Evolutionary conservation across 257 asterid species (phyloP).

Genomic region (Forsythia viridissima): DNA sequence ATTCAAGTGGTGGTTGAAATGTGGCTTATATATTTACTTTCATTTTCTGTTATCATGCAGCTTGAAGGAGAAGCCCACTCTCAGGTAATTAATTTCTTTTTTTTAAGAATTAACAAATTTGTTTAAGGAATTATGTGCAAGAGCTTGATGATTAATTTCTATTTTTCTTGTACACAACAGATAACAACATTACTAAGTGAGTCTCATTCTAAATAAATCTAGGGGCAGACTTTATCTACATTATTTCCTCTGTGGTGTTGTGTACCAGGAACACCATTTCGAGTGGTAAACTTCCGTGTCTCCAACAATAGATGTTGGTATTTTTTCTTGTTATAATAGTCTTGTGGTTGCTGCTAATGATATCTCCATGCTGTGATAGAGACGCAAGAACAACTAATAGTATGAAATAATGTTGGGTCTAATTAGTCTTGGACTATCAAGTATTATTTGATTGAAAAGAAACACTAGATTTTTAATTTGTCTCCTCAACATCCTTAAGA

Average conservation of each 20-base stretch:
- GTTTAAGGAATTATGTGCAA: no score
- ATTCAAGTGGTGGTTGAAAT: no score
- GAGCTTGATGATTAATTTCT: no score
- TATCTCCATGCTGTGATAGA: neutral
- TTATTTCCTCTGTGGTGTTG: constrained; percentile 84
- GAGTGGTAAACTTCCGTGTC: constrained; percentile 56
- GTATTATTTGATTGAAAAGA: neutral
- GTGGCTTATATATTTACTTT: no score
- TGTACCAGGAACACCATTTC: constrained; percentile 91
- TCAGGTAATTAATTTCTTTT: no score
- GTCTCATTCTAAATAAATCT: no score
- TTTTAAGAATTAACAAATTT: no score
- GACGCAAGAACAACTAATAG: neutral
- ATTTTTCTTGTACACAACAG: no score
- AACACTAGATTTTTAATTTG: neutral
- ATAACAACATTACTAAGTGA: no score
- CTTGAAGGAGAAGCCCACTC: no score
- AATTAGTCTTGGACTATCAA: neutral
- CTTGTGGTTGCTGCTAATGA: neutral
- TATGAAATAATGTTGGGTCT: neutral
- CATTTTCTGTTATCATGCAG: no score
- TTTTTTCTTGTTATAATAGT: constrained; percentile 2
- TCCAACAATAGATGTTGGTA: neutral
- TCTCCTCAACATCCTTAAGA: neutral
- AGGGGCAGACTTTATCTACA: no score